These are phyloP conservation scores for Fraxinus quadrangulata DNA, from an alignment of 257 asterid genomes.

Conservation along the genomic window DNA sequence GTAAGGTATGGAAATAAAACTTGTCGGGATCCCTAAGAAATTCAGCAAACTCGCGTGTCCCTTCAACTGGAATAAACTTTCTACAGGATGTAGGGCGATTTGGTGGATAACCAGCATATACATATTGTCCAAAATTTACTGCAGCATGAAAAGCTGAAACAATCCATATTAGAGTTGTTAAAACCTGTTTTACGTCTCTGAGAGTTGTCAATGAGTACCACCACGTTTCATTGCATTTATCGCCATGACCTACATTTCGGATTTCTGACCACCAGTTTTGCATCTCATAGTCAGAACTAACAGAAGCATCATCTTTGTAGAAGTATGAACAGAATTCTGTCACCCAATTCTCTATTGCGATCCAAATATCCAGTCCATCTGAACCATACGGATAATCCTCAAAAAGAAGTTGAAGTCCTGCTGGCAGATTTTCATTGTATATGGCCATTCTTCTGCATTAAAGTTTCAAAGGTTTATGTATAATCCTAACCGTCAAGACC, in stretches of 20 bases:
- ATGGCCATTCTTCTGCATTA: conserved; percentile 48
- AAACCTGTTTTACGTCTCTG: conserved; percentile 36
- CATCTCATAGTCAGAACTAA: conserved; percentile 44
- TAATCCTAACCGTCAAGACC: no score
- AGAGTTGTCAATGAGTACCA: conserved; percentile 48
- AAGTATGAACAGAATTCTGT: conserved; percentile 37
- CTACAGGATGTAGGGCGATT: conserved; percentile 42
- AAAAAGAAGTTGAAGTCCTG: conserved; percentile 45
- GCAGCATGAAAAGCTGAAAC: conserved; percentile 50
- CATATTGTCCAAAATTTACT: conserved; percentile 45
- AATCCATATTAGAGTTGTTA: conserved; percentile 52
- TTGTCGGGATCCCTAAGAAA: conserved; percentile 45
- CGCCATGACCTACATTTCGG: conserved; percentile 47
- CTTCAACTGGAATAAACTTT: conserved; percentile 46
- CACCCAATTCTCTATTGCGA: conserved; percentile 50
- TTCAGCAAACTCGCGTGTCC: conserved; percentile 54
- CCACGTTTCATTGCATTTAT: conserved; percentile 42
- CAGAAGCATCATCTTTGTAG: conserved; percentile 38
- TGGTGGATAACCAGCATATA: conserved; percentile 47
- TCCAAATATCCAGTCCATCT: conserved; percentile 60
- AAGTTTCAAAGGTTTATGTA: conserved; percentile 2
- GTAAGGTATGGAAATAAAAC: conserved; percentile 44
- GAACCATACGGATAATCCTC: conserved; percentile 56
- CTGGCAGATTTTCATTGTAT: conserved; percentile 32
- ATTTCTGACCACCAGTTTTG: conserved; percentile 59